Conservation (phyloP, 768 basidiomycete species). For the Amanita subjunquillea region DNA sequence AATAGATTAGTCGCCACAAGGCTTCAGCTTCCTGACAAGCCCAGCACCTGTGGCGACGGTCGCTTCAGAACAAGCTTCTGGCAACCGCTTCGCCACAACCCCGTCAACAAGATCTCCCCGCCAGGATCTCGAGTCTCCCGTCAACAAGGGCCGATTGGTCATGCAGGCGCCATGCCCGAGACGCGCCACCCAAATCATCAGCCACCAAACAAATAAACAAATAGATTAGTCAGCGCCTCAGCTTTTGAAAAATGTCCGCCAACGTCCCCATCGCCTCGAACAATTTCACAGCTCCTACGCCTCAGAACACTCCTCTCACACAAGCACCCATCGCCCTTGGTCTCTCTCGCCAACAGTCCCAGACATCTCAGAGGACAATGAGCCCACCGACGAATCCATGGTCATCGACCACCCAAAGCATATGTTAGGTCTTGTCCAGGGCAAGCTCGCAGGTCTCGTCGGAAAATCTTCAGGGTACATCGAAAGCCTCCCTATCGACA, state of each 20-base stretch:
- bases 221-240: neutral
- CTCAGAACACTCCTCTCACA: conserved; percentile 84
- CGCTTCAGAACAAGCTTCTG: neutral
- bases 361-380: conserved; percentile 74
- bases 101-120: no score
- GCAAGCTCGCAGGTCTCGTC: conserved; percentile 73
- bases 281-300: conserved; percentile 77
- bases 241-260: conserved; percentile 44
- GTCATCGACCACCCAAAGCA: conserved; percentile 42
- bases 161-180: neutral
- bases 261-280: conserved; percentile 51
- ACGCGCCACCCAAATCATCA: no score
- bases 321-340: conserved; percentile 72
- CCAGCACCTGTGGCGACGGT: neutral
- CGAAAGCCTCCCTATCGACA: conserved; percentile 72
- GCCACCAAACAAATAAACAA: no score
- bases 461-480: conserved; percentile 94
- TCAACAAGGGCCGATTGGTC: neutral
- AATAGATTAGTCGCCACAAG: neutral
- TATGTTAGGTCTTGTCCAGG: conserved; percentile 81
- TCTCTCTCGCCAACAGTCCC: conserved; percentile 84
- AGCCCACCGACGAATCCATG: conserved; percentile 13
- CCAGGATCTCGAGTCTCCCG: neutral
- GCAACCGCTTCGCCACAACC: no score
- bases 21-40: neutral